Evolutionary conservation across 1,139 yeast species (phyloP).

Genomic region (Geotrichum fermentans): DNA sequence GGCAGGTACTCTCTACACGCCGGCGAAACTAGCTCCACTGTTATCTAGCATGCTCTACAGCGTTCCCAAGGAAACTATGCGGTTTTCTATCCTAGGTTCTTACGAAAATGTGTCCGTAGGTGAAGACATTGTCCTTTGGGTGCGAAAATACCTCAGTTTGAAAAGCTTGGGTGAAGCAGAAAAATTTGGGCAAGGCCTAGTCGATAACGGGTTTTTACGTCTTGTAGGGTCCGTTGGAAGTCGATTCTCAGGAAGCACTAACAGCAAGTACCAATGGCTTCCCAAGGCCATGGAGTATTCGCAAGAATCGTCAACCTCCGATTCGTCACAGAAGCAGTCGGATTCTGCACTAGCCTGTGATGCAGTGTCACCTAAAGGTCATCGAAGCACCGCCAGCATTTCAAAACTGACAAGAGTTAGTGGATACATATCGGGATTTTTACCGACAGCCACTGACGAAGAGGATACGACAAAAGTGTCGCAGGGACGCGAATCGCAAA

Average conservation of each 20-base stretch:
- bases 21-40: constrained; percentile 35
- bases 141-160: constrained; percentile 39
- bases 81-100: constrained; percentile 61
- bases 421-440: constrained; percentile 16
- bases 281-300: constrained; percentile 43
- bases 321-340: neutral
- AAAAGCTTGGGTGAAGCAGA: constrained; percentile 51
- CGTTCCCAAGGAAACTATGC: constrained; percentile 46
- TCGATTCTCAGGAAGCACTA: constrained; percentile 71
- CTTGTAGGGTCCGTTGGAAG: constrained; percentile 56
- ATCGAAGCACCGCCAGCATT: neutral
- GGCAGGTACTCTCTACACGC: constrained; percentile 32
- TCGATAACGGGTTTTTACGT: constrained; percentile 61
- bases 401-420: constrained; percentile 9
- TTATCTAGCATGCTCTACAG: constrained; percentile 37
- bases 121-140: constrained; percentile 56
- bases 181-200: constrained; percentile 70
- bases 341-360: neutral
- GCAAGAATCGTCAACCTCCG: neutral
- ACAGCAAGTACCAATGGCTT: constrained; percentile 78
- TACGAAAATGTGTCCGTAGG: constrained; percentile 64
- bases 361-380: neutral
- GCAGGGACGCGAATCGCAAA: constrained; percentile 17
- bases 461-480: neutral
- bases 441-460: constrained; percentile 2